Conservation (phyloP, 345 rosid genomes). For the Eucalyptus pauciflora region DNA sequence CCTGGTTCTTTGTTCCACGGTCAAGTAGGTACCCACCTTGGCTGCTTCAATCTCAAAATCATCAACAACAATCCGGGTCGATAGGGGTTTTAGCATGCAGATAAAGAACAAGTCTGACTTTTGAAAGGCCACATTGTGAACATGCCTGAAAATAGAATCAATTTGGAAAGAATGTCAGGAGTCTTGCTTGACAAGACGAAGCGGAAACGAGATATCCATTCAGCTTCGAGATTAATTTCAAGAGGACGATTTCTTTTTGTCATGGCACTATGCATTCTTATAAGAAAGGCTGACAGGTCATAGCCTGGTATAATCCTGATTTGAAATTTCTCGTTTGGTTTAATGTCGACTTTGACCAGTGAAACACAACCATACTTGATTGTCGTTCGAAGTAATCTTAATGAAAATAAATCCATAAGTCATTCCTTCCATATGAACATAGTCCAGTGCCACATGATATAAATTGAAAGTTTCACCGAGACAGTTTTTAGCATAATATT, state of each 20-base stretch:
- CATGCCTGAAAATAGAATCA: constrained; percentile 51
- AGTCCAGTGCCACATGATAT: neutral
- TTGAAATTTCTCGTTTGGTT: neutral
- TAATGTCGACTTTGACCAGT: neutral
- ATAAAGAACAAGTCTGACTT: constrained; percentile 91
- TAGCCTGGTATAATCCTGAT: neutral
- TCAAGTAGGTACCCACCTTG: constrained; percentile 25
- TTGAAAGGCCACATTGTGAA: constrained; percentile 72
- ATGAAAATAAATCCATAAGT: neutral
- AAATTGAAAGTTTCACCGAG: neutral
- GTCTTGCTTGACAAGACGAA: neutral
- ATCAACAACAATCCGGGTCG: constrained; percentile 49
- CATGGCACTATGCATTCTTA: neutral
- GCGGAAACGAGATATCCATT: neutral
- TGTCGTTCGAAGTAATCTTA: neutral
- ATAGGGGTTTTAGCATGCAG: constrained; percentile 72
- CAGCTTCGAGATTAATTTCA: neutral
- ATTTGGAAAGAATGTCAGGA: neutral
- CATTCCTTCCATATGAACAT: neutral
- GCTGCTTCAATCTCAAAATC: constrained; percentile 81
- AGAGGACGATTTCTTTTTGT: neutral
- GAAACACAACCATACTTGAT: neutral
- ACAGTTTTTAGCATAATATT: neutral
- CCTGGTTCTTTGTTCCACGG: neutral
- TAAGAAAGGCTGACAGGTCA: neutral